A percentile compares a stretch with the other conserved stretches of the same genome.
These are phyloP conservation scores for Crassisporium funariophilum DNA, from an alignment of 768 basidiomycete genomes.

Conservation along the genomic window DNA sequence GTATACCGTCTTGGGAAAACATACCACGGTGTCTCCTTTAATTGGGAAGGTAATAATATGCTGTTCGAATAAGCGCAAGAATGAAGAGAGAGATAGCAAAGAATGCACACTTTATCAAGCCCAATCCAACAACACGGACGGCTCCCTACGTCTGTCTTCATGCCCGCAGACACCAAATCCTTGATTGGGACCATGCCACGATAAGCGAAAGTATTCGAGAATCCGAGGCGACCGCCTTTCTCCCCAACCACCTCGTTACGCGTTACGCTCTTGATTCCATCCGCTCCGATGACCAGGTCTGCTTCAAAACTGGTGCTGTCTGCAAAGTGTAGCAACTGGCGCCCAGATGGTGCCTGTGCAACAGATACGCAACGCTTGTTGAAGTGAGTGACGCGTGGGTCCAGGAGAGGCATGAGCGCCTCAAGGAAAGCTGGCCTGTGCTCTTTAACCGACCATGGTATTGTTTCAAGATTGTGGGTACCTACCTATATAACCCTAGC, in stretches of 20 bases:
- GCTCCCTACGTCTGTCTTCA: conserved; percentile 38
- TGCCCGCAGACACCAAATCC: conserved; percentile 40
- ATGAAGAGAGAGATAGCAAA: background rate
- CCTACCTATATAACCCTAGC: conserved; percentile 48
- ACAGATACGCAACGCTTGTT: conserved; percentile 50
- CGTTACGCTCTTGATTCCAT: conserved; percentile 52
- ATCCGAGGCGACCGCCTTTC: conserved; percentile 40
- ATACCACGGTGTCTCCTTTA: conserved; percentile 41
- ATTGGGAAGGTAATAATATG: conserved; percentile 58
- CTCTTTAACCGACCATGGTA: background rate
- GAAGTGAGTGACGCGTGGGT: conserved; percentile 46
- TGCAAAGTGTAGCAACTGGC: conserved; percentile 43
- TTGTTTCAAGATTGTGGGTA: background rate
- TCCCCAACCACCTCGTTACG: conserved; percentile 53
- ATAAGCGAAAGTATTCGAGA: conserved; percentile 50
- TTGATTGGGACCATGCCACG: conserved; percentile 47
- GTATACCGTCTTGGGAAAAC: conserved; percentile 8
- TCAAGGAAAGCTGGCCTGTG: conserved; percentile 53
- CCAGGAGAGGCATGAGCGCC: conserved; percentile 44
- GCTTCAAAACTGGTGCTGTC: conserved; percentile 47
- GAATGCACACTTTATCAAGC: conserved; percentile 45
- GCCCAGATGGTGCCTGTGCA: conserved; percentile 25
- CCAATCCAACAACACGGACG: conserved; percentile 47
- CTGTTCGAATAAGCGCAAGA: conserved; percentile 26
- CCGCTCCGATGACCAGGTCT: conserved; percentile 51